These are phyloP conservation scores for Sugiyamaella sp. DNA, from an alignment of 1,139 yeast genomes.

Conservation along the genomic window DNA sequence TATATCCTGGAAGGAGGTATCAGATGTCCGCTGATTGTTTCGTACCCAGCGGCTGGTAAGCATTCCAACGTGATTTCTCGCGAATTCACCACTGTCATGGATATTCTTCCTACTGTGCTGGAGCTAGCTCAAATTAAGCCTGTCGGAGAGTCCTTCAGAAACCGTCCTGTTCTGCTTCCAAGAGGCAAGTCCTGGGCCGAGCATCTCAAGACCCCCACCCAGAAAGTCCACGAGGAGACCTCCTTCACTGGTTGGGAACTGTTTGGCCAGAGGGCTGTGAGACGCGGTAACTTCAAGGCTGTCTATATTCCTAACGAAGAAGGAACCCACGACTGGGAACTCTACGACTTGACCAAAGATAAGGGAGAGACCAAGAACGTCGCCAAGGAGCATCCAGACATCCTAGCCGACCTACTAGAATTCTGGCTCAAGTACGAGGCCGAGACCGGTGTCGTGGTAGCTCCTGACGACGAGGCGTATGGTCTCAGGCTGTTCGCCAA, in stretches of 20 bases:
- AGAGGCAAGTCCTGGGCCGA: conserved; percentile 50
- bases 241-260: conserved; percentile 55
- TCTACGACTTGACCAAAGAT: conserved; percentile 49
- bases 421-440: conserved; percentile 59
- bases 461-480: conserved; percentile 20
- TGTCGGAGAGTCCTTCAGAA: conserved; percentile 40
- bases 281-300: conserved; percentile 55
- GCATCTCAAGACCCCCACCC: conserved; percentile 22
- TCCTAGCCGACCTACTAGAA: conserved; percentile 47
- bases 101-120: conserved; percentile 56
- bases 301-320: conserved; percentile 52
- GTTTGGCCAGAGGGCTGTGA: conserved; percentile 57
- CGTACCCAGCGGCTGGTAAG: conserved; percentile 23
- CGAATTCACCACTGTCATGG: conserved; percentile 59
- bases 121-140: conserved; percentile 49
- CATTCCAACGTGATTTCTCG: conserved; percentile 39
- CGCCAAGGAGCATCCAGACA: conserved; percentile 42
- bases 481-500: conserved; percentile 10
- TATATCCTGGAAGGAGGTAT: conserved; percentile 62
- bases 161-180: conserved; percentile 47
- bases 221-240: conserved; percentile 24
- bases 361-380: conserved; percentile 54
- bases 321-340: conserved; percentile 54
- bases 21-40: conserved; percentile 52
- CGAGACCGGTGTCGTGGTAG: conserved; percentile 54